Percentiles rank a stretch among this genome's conserved stretches.
These are phyloP conservation scores for Posidonia australis DNA, from an alignment of 106 monocot genomes.

Conservation along the genomic window DNA sequence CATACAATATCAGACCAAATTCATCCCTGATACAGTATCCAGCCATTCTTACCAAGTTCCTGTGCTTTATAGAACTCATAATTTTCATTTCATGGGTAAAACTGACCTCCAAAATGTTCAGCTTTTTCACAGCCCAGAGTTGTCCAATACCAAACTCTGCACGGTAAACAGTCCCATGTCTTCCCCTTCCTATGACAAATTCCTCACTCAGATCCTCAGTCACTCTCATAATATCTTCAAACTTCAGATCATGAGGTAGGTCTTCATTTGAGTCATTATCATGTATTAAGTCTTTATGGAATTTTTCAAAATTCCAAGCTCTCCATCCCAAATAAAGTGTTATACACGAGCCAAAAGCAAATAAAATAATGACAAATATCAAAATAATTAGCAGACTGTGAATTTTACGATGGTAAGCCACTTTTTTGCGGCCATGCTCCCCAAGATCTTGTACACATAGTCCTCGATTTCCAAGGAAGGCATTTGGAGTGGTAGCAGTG, in stretches of 20 bases:
- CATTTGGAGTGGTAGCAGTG: conserved; percentile 23
- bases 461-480: conserved; percentile 37
- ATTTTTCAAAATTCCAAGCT: neutral
- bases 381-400: conserved; percentile 3
- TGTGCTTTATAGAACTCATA: conserved; percentile 44
- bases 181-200: conserved; percentile 65
- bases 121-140: conserved; percentile 62
- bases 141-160: conserved; percentile 38
- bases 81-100: conserved; percentile 42
- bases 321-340: conserved; percentile 13
- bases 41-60: conserved; percentile 52
- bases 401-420: conserved; percentile 3
- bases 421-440: conserved; percentile 4
- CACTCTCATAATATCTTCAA: conserved; percentile 45
- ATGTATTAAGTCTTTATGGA: conserved; percentile 7
- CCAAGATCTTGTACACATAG: conserved; percentile 18
- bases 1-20: conserved; percentile 49
- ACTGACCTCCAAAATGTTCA: conserved; percentile 30
- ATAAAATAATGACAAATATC: conserved; percentile 14
- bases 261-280: conserved; percentile 16
- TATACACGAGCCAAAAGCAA: conserved; percentile 16
- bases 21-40: conserved; percentile 58
- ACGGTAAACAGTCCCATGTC: conserved; percentile 59
- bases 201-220: conserved; percentile 64
- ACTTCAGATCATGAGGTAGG: conserved; percentile 53